Evolutionary conservation across 2,329 filamentous ascomycete genomes (phyloP), one percentile per base, ranked within the genome.

Genomic region (Colletotrichum cordylinicola): DNA sequence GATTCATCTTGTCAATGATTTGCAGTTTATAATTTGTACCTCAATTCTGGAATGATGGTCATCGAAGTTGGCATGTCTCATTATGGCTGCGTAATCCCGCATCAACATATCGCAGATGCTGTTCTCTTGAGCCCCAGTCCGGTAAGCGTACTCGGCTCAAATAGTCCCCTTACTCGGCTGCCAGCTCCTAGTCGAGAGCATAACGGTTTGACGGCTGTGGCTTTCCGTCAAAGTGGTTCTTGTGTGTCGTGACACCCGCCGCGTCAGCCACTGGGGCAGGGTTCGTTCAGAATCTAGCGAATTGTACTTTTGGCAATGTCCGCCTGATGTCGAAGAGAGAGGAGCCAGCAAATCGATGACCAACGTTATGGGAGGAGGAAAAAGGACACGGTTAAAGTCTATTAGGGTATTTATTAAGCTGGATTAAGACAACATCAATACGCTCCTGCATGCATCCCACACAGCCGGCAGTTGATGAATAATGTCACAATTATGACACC

Each of bases 1-100:
- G 58, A 62, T 62, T 6, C 58, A 62, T 31, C 58, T 62, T 62
- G 58, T 62, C 58, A 62, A 37, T 62, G 9, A 8, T 62, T 62
- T 27, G 31, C 56, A 33, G 12, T 60, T 60, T 33, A 60, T 16
- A 60, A 60, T n/a, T 60, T 18, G n/a, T 60, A n/a, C 29, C 16
- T 33, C 31, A 31, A 60, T 21, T 16, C 56, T 29, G 16, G 31
- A 18, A 18, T 60, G 1, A 21, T 0, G 43, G 12, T 12, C n/a
- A 52, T 18, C n/a, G 43, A 24, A 52, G 43, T 21, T 31, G 31
- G 6, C n/a, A 4, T 48, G n/a, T 21, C 43, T 16, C 56, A 18
- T 33, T 33, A 43, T 6, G 13, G 21, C 43, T 52, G 9, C 43
- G n/a, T 24, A 13, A 1, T 21, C 4, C 21, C n/a, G 9, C n/a